Evolutionary conservation across 208 protist species (phyloP).

Genomic region (Sergeia podlipaevii): DNA sequence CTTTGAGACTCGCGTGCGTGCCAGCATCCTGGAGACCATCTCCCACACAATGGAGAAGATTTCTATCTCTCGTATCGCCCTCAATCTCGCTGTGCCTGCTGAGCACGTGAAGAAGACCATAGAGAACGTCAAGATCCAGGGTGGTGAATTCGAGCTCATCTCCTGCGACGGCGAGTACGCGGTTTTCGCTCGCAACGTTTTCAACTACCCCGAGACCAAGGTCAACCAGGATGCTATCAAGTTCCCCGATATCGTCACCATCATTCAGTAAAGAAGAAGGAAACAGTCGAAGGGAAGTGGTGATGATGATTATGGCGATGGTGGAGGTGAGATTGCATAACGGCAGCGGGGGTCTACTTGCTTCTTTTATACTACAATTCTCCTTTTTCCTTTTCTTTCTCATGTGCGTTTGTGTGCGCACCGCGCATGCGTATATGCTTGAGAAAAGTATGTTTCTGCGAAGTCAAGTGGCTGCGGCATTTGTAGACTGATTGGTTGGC

Average conservation of each 20-base stretch:
- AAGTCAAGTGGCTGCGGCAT: no score
- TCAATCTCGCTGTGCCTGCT: constrained; percentile 48
- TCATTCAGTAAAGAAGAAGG: constrained; percentile 19
- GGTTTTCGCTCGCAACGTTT: constrained; percentile 55
- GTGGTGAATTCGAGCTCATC: constrained; percentile 43
- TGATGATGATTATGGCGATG: background rate
- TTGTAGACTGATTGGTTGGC: no score
- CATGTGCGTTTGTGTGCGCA: no score
- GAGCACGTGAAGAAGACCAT: constrained; percentile 48
- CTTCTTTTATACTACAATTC: background rate
- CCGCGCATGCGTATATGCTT: no score
- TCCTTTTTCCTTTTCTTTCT: background rate
- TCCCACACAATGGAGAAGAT: constrained; percentile 64
- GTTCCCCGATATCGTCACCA: constrained; percentile 53
- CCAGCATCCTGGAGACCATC: constrained; percentile 73
- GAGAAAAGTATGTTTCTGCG: no score
- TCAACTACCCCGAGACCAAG: constrained; percentile 69
- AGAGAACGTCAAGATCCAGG: constrained; percentile 49
- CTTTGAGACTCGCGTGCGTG: constrained; percentile 74
- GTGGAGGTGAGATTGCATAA: background rate
- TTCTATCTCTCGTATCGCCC: constrained; percentile 31
- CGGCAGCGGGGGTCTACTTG: background rate
- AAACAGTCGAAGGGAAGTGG: background rate
- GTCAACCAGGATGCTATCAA: constrained; percentile 51
- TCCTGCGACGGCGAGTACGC: constrained; percentile 38